Evolutionary conservation across 2,329 filamentous ascomycete genomes (phyloP), one percentile per base, ranked within the genome.

Genomic region (Penicillium aurantiogriseum): DNA sequence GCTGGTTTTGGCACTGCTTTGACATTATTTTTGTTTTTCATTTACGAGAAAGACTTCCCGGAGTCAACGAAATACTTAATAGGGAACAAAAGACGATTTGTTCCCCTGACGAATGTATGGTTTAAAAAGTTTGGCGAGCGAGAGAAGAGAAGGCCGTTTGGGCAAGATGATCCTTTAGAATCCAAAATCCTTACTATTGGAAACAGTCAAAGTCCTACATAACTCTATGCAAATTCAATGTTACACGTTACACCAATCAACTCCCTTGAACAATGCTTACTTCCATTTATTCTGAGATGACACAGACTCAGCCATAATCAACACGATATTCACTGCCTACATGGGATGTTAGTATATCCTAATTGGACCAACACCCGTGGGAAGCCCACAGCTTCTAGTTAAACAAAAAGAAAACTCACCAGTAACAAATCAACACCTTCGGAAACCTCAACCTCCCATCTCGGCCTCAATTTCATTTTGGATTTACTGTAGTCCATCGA

Each of bases 351-450:
- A 52, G 50, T 21, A 33, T 11, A 35, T 19, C 23, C 4, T 11
- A 8, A 31, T 23, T 33, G 27, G 21, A 23, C 3, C n/a, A 52
- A 36, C 4, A 21, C 23, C 4, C 36, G 3, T 5, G 19, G 4
- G 8, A 27, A 25, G 36, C 11, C 15, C 4, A 35, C n/a, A 43
- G 21, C 6, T 29, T 5, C 11, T 31, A 31, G 5, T 31, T 13
- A 13, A 13, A 23, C 4, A 2, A 10, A 29, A 2, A 5, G 29
- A 25, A 4, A 27, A 64, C 64, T 60, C 44, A 67, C 64, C 54
- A 67, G 33, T 23, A 67, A 53, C 38, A 67, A 55, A 61, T 67
- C 65, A 38, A 67, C 65, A 1, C 65, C 63, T 44, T 66, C 63
- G 0, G 60, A 59, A 58, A 67, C 48, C 44, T 64, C 60, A 23